Percentiles rank a stretch among this genome's conserved stretches.
These are phyloP conservation scores for Thelephora terrestris DNA, from an alignment of 1,284 basidiomycete species.

Conservation along the genomic window DNA sequence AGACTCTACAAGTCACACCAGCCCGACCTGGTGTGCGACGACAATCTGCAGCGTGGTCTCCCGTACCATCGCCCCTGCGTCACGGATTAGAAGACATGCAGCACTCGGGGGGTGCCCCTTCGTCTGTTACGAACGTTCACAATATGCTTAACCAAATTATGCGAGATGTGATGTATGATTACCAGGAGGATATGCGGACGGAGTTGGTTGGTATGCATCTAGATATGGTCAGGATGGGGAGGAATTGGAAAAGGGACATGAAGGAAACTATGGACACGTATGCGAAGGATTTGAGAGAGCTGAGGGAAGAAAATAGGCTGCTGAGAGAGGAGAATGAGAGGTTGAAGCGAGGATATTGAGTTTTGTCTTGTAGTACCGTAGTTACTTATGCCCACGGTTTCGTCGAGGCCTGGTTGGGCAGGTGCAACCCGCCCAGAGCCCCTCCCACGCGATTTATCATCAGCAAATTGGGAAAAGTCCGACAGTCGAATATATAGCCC, in stretches of 20 bases:
- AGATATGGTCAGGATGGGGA: constrained; percentile 58
- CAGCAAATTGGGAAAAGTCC: no score
- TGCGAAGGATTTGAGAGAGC: constrained; percentile 37
- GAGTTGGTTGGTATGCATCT: constrained; percentile 65
- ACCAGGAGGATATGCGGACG: constrained; percentile 50
- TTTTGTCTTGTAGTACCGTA: not conserved
- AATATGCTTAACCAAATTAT: constrained; percentile 54
- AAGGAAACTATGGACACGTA: constrained; percentile 48
- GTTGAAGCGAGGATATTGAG: constrained; percentile 41
- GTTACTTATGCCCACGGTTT: no score
- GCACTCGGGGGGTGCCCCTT: constrained; percentile 17
- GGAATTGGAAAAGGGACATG: constrained; percentile 47
- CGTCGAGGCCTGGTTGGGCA: no score
- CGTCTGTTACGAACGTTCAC: constrained; percentile 31
- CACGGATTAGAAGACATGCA: constrained; percentile 15
- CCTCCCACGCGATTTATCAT: no score
- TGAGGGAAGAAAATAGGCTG: constrained; percentile 33
- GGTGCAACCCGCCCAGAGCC: no score
- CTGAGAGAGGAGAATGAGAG: constrained; percentile 61
- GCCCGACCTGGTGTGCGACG: constrained; percentile 27
- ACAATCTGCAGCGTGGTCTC: constrained; percentile 18
- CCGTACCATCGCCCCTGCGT: constrained; percentile 35
- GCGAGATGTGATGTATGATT: constrained; percentile 61
- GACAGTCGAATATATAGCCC: no score
- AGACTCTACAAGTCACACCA: constrained; percentile 55